These are phyloP conservation scores for Claviceps arundinis DNA, from an alignment of 2,329 filamentous ascomycete genomes.

Conservation along the genomic window DNA sequence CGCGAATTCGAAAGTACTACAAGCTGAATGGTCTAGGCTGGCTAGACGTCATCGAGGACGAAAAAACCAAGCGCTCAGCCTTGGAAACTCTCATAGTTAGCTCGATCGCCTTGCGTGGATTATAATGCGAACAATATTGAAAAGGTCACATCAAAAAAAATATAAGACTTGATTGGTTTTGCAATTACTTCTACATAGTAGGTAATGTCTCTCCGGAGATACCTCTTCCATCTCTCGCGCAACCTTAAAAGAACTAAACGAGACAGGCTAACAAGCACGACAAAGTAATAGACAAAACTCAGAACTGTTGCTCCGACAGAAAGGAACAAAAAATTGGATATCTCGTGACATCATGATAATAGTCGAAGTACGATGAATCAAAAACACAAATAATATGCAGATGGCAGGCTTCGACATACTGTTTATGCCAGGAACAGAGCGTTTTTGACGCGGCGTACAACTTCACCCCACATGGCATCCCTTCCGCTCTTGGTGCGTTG, in stretches of 20 bases:
- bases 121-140: constrained; percentile 10
- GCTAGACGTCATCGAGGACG: constrained; percentile 31
- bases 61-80: constrained; percentile 33
- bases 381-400: neutral
- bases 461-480: constrained; percentile 48
- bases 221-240: neutral
- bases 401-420: neutral
- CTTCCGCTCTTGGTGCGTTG: constrained; percentile 47
- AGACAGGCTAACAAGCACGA: neutral
- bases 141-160: neutral
- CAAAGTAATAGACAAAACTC: neutral
- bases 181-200: neutral
- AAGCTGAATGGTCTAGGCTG: constrained; percentile 56
- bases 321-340: neutral
- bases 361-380: neutral
- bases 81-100: constrained; percentile 60
- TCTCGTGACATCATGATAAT: neutral
- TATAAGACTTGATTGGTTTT: too few species aligned
- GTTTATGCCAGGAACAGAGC: constrained; percentile 14
- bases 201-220: neutral
- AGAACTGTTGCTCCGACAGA: neutral
- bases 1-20: constrained; percentile 70
- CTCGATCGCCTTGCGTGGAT: constrained; percentile 51
- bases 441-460: constrained; percentile 40
- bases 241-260: too few species aligned